Evolutionary conservation across 441 rosid species (phyloP).

Genomic region (Bruguiera hainesii): DNA sequence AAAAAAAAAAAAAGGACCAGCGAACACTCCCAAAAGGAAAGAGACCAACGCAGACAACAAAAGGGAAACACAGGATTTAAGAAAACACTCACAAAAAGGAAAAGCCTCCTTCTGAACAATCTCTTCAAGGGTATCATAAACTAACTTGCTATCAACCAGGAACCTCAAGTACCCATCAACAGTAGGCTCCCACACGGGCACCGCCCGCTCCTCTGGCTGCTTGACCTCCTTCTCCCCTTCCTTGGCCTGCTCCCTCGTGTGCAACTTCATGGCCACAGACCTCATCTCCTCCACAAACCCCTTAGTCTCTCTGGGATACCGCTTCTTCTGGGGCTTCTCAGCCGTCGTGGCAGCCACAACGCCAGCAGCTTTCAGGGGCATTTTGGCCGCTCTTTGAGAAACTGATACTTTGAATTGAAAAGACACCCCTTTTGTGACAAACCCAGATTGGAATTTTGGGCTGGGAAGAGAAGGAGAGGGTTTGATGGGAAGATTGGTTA

Average conservation of each 20-base stretch:
- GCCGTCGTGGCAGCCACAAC: slow-evolving; percentile 57
- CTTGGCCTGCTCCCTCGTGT: slow-evolving; percentile 78
- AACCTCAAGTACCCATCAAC: slow-evolving; percentile 84
- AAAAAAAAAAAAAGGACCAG: too few relatives aligned
- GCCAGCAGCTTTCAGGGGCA: slow-evolving; percentile 34
- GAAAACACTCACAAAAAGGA: slow-evolving; percentile 61
- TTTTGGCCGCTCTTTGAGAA: slow-evolving; percentile 16
- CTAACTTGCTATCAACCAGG: slow-evolving; percentile 84
- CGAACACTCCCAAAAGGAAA: background rate
- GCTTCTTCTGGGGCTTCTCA: slow-evolving; percentile 55
- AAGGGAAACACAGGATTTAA: background rate
- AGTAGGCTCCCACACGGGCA: slow-evolving; percentile 71
- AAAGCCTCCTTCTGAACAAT: slow-evolving; percentile 54
- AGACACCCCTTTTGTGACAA: slow-evolving; percentile 27
- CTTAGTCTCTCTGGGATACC: slow-evolving; percentile 81
- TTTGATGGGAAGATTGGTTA: slow-evolving; percentile 27
- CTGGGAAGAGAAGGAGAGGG: slow-evolving; percentile 8
- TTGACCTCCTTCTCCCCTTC: slow-evolving; percentile 82
- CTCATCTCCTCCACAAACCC: slow-evolving; percentile 98
- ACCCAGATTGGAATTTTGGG: slow-evolving; percentile 28
- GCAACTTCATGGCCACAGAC: slow-evolving; percentile 84
- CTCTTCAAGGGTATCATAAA: slow-evolving; percentile 73
- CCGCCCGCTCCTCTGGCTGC: slow-evolving; percentile 62
- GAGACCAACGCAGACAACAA: background rate
- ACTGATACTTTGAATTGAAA: slow-evolving; percentile 14